phyloP scores from a whole-genome alignment of 1,284 basidiomycete genomes.

The Rhodotorula sp. region DNA sequence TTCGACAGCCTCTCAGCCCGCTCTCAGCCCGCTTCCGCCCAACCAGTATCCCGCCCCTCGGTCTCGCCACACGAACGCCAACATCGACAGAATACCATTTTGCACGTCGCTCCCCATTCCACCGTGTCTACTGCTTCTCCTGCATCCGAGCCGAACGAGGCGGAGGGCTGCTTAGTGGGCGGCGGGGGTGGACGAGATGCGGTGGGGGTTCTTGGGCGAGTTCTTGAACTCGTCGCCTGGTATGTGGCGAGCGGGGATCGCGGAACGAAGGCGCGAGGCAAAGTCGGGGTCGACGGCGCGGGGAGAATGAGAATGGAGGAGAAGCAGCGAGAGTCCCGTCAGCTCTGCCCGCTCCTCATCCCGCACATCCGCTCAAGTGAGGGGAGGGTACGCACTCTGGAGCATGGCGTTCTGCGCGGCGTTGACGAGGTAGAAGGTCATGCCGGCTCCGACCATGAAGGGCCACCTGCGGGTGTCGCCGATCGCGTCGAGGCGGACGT shows the following conservation, averaged over 20 bases:
- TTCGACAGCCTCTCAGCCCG: too few relatives aligned
- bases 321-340: not conserved
- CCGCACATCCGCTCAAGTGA: too few relatives aligned
- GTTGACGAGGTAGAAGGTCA: slow-evolving; percentile 44
- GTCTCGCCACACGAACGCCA: too few relatives aligned
- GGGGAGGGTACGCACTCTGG: slow-evolving; percentile 13
- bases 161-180: slow-evolving; percentile 27
- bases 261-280: not conserved
- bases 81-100: too few relatives aligned
- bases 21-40: too few relatives aligned
- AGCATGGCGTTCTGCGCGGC: slow-evolving; percentile 41
- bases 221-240: not conserved
- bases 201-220: slow-evolving; percentile 38
- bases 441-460: slow-evolving; percentile 42
- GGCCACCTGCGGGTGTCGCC: slow-evolving; percentile 35
- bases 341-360: too few relatives aligned
- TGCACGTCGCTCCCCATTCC: too few relatives aligned
- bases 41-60: too few relatives aligned
- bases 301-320: not conserved
- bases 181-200: not conserved
- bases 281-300: not conserved
- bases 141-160: too few relatives aligned
- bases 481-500: not conserved
- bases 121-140: too few relatives aligned
- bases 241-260: not conserved